A percentile compares a stretch with the other conserved stretches of the same genome.
These are phyloP conservation scores for Malassezia dermatis DNA, from an alignment of 1,284 basidiomycete genomes.

Conservation along the genomic window DNA sequence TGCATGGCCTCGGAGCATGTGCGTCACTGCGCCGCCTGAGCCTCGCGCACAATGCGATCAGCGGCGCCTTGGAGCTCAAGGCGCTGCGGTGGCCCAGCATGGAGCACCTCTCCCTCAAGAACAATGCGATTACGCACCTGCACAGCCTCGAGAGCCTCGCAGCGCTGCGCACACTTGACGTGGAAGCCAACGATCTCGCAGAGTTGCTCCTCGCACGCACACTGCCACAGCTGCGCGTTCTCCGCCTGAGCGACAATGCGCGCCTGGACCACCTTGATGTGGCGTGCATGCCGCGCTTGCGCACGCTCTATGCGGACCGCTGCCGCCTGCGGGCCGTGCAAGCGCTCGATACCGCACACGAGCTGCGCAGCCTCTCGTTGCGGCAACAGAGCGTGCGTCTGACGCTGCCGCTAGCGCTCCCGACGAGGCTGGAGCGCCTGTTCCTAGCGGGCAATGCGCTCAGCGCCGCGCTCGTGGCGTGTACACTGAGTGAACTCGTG, in stretches of 20 bases:
- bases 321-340: constrained; percentile 58
- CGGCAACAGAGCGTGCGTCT: constrained; percentile 59
- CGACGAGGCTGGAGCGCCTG: constrained; percentile 77
- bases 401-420: constrained; percentile 58
- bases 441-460: constrained; percentile 73
- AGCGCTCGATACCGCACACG: constrained; percentile 54
- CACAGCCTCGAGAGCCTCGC: constrained; percentile 21
- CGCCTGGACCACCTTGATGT: constrained; percentile 62
- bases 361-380: constrained; percentile 79
- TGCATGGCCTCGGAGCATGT: constrained; percentile 65
- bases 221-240: constrained; percentile 54
- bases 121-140: constrained; percentile 57
- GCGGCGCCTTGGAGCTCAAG: constrained; percentile 54
- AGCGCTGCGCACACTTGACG: constrained; percentile 65
- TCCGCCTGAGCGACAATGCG: constrained; percentile 71
- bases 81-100: constrained; percentile 49
- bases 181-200: constrained; percentile 66
- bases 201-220: constrained; percentile 49
- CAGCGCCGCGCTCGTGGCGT: constrained; percentile 5
- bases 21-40: constrained; percentile 64
- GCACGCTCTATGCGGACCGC: constrained; percentile 84
- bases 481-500: constrained; percentile 52
- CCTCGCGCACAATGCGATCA: constrained; percentile 65
- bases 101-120: constrained; percentile 69
- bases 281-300: constrained; percentile 60